Evolutionary conservation across 1,284 basidiomycete genomes (phyloP), one percentile per base, ranked within the genome.

Genomic region (Coniferiporia sulphurascens): DNA sequence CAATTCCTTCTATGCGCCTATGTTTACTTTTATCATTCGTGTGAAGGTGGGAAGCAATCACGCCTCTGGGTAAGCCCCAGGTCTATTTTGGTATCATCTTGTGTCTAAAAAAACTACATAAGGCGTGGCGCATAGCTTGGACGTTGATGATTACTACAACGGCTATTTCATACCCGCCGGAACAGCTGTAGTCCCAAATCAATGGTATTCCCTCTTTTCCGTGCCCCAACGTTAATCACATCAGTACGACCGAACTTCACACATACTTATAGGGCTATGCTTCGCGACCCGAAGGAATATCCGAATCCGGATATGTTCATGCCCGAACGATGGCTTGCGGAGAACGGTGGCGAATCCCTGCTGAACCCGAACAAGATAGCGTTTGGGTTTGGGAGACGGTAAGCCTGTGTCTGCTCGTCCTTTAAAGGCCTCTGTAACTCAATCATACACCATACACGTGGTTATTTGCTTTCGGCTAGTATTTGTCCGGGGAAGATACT

Each of bases 81-180:
- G 49, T 3, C 35, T 19, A n/a, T 4, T 34, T 15, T 7, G 17
- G 19, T 9, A 10, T 10, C 13, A 35, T 38, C 12, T n/a, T 41
- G 12, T 21, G 6, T 19, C 21, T 41, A 22, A 3, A n/a, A 43
- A 19, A 4, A 43, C 7, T 19, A 54, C 41, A 4, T 32, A 49
- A 68, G 64, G 65, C 59, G 61, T 69, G 52, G 68, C 71, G 0
- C 68, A 70, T 43, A 60, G 65, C 6, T 63, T 66, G 4, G 65
- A 65, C 35, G 64, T 67, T 36, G 63, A 64, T 38, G 63, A 64
- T 27, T 32, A 48, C 12, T 62, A 64, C 45, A 45, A 64, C 17
- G 63, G 61, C 12, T 60, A 62, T 38, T 48, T 56, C 46, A 57
- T 64, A 5, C 61, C 63, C 4, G 58, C 59, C 43, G 61, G 53